These are phyloP conservation scores for Penicillium sp. DNA, from an alignment of 2,329 filamentous ascomycete genomes.

Conservation along the genomic window DNA sequence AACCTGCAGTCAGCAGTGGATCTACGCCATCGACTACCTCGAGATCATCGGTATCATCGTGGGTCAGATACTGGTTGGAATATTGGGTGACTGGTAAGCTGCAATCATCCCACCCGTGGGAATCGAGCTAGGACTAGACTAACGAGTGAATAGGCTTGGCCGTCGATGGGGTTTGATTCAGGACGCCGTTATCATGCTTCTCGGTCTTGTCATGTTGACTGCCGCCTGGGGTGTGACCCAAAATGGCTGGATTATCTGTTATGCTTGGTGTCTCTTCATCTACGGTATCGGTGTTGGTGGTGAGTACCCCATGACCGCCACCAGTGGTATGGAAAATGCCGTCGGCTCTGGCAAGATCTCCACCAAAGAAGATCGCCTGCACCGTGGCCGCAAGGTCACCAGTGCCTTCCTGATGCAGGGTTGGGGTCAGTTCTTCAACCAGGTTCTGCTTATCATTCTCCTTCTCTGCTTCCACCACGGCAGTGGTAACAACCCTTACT, in stretches of 20 bases:
- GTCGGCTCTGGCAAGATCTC: constrained; percentile 83
- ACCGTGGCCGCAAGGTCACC: constrained; percentile 93
- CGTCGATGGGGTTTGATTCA: constrained; percentile 95
- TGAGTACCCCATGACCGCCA: constrained; percentile 96
- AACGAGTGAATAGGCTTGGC: constrained; percentile 61
- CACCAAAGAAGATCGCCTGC: constrained; percentile 86
- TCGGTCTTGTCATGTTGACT: constrained; percentile 87
- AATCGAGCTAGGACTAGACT: neutral
- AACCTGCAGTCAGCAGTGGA: constrained; percentile 75
- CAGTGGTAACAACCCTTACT: constrained; percentile 73
- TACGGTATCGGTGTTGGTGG: constrained; percentile 68
- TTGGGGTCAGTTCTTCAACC: constrained; percentile 95
- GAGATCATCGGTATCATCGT: constrained; percentile 95
- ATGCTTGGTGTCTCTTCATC: constrained; percentile 91
- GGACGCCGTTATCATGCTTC: constrained; percentile 89
- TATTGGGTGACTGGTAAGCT: constrained; percentile 66
- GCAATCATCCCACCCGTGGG: neutral
- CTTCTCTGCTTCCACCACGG: constrained; percentile 86
- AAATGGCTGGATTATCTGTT: constrained; percentile 96
- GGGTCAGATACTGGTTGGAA: constrained; percentile 82
- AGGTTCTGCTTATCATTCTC: constrained; percentile 80
- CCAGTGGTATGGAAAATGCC: constrained; percentile 88
- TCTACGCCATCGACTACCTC: constrained; percentile 80
- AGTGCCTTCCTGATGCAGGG: constrained; percentile 98
- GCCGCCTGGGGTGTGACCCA: constrained; percentile 83